Percentiles rank a stretch among this genome's conserved stretches.
These are phyloP conservation scores for Penicillium psychrosexuale DNA, from an alignment of 2,329 filamentous ascomycete species.

Conservation along the genomic window DNA sequence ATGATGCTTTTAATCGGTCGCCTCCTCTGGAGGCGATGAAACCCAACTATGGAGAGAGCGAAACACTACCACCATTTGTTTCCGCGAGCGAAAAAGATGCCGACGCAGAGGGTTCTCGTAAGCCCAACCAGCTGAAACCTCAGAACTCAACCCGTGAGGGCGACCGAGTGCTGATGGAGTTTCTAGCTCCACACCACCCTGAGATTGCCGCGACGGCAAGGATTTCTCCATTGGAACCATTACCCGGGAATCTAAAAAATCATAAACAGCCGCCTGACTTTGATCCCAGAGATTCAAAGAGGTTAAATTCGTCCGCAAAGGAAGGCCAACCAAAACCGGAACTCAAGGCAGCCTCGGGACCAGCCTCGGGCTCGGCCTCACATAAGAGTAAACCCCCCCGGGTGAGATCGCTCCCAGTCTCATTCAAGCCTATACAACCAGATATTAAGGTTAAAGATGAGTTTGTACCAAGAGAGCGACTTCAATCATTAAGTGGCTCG, in stretches of 20 bases:
- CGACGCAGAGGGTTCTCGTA: constrained; percentile 31
- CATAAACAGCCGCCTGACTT: constrained; percentile 2
- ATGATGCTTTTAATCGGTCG: constrained; percentile 38
- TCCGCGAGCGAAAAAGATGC: constrained; percentile 19
- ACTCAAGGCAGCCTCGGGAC: neutral
- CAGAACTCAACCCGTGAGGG: constrained; percentile 55
- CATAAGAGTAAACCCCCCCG: neutral
- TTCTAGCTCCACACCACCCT: constrained; percentile 62
- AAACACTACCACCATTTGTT: constrained; percentile 37
- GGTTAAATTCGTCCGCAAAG: neutral
- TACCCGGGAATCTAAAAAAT: constrained; percentile 32
- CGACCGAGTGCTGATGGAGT: constrained; percentile 59
- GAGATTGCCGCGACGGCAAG: constrained; percentile 62
- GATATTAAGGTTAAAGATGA: neutral
- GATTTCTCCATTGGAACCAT: constrained; percentile 46
- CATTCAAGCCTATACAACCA: neutral
- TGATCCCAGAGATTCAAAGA: neutral
- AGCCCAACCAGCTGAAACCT: constrained; percentile 29
- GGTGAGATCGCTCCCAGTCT: neutral
- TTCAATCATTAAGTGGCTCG: constrained; percentile 5
- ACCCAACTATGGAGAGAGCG: constrained; percentile 32
- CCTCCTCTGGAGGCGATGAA: constrained; percentile 35
- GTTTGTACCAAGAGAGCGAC: neutral
- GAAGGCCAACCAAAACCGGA: neutral
- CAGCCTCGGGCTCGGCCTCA: neutral